Conservation (phyloP, 2,329 filamentous ascomycete genomes). For the Penicillium sp. region DNA sequence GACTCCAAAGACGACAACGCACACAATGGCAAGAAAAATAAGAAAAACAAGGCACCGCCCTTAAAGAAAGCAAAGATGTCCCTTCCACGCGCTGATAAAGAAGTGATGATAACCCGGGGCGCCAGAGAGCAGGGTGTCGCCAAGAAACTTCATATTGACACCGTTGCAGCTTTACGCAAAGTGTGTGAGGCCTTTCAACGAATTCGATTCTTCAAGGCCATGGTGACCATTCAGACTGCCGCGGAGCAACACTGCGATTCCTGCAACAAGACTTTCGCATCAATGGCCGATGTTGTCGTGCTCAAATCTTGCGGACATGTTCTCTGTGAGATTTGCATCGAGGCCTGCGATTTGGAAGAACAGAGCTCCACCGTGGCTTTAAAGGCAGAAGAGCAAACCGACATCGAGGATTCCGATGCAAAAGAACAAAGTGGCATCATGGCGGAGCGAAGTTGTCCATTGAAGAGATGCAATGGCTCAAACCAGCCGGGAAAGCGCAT, state of each 20-base stretch:
- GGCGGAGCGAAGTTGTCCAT: background rate
- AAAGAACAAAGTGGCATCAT: background rate
- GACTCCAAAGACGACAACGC: background rate
- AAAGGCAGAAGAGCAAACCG: slow-evolving; percentile 31
- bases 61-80: background rate
- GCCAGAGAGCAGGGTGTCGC: background rate
- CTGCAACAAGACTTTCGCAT: slow-evolving; percentile 31
- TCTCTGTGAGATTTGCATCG: slow-evolving; percentile 29
- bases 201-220: slow-evolving; percentile 23
- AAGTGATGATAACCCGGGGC: background rate
- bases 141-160: slow-evolving; percentile 5
- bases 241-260: slow-evolving; percentile 28
- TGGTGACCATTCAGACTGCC: slow-evolving; percentile 20
- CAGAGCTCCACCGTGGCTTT: slow-evolving; percentile 37
- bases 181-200: slow-evolving; percentile 18
- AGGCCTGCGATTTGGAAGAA: no score
- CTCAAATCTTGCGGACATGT: background rate
- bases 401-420: background rate
- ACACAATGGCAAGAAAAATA: background rate
- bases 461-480: slow-evolving; percentile 36
- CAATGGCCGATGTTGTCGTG: slow-evolving; percentile 14
- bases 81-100: background rate
- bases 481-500: slow-evolving; percentile 44
- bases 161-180: slow-evolving; percentile 23
- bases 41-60: background rate